A percentile compares a stretch with the other conserved stretches of the same genome.
Evolutionary conservation across 2,329 filamentous ascomycete genomes (phyloP).

Genomic region (Huntiella decipiens): DNA sequence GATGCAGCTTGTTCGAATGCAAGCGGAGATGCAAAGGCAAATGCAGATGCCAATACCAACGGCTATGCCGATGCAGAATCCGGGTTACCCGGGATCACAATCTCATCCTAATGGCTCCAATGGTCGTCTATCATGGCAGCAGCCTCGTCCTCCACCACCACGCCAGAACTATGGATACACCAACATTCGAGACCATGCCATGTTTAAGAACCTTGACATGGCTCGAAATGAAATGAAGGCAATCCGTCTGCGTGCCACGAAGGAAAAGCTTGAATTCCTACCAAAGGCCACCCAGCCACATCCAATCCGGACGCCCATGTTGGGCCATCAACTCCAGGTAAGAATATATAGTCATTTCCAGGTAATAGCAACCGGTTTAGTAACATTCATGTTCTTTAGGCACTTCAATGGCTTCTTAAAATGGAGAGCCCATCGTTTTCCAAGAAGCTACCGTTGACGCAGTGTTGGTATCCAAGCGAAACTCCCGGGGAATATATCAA

Average conservation of each 20-base stretch:
- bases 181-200: neutral
- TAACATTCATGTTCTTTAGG: conserved; percentile 25
- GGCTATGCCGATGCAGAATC: neutral
- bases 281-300: conserved; percentile 51
- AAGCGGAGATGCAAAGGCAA: no score
- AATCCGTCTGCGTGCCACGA: conserved; percentile 17
- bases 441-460: conserved; percentile 17
- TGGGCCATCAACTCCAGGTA: conserved; percentile 59
- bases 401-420: conserved; percentile 60
- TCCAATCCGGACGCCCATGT: conserved; percentile 43
- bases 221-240: neutral
- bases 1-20: no score
- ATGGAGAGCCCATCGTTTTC: conserved; percentile 53
- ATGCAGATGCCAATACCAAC: no score
- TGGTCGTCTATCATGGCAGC: no score
- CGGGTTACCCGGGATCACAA: neutral
- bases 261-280: conserved; percentile 51
- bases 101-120: no score
- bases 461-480: no score
- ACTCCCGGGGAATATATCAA: no score
- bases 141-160: no score
- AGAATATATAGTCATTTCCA: conserved; percentile 5
- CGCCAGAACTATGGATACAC: no score
- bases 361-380: neutral
- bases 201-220: neutral